Percentiles rank a stretch among this genome's conserved stretches.
These are phyloP conservation scores for Russula compacta DNA, from an alignment of 768 basidiomycete genomes.

Conservation along the genomic window DNA sequence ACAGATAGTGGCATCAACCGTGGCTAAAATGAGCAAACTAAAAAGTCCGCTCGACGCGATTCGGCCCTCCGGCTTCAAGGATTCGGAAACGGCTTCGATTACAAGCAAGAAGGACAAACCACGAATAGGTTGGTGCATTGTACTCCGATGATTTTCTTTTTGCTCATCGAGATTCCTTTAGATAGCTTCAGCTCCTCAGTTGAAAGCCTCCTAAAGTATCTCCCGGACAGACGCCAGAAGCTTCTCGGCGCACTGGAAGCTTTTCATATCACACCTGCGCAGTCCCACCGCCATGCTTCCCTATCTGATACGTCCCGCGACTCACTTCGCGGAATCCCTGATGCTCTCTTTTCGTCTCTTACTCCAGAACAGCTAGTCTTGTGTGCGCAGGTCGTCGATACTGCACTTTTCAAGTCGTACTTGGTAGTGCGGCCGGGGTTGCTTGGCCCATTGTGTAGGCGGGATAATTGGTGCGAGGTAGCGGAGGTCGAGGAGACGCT, in stretches of 20 bases:
- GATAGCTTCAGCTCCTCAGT: slow-evolving; percentile 63
- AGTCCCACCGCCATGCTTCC: slow-evolving; percentile 57
- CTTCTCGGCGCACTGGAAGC: slow-evolving; percentile 65
- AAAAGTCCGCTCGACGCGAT: slow-evolving; percentile 50
- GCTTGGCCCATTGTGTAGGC: slow-evolving; percentile 77
- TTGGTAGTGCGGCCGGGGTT: slow-evolving; percentile 72
- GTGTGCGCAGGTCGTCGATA: slow-evolving; percentile 91
- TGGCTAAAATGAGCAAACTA: slow-evolving; percentile 39
- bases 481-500: slow-evolving; percentile 86
- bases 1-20: slow-evolving; percentile 21
- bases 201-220: slow-evolving; percentile 82
- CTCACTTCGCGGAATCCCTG: slow-evolving; percentile 73
- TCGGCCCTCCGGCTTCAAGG: slow-evolving; percentile 37
- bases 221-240: slow-evolving; percentile 85
- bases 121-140: slow-evolving; percentile 23
- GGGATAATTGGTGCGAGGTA: slow-evolving; percentile 97
- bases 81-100: slow-evolving; percentile 57
- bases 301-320: slow-evolving; percentile 65
- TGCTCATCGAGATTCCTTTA: slow-evolving; percentile 22
- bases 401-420: slow-evolving; percentile 90
- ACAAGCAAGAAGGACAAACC: slow-evolving; percentile 20
- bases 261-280: slow-evolving; percentile 57
- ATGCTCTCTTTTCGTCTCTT: slow-evolving; percentile 58
- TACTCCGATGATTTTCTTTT: neutral
- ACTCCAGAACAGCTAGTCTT: slow-evolving; percentile 79